These are phyloP conservation scores for Fermentozyma sake DNA, from an alignment of 1,139 yeast genomes.

Conservation along the genomic window DNA sequence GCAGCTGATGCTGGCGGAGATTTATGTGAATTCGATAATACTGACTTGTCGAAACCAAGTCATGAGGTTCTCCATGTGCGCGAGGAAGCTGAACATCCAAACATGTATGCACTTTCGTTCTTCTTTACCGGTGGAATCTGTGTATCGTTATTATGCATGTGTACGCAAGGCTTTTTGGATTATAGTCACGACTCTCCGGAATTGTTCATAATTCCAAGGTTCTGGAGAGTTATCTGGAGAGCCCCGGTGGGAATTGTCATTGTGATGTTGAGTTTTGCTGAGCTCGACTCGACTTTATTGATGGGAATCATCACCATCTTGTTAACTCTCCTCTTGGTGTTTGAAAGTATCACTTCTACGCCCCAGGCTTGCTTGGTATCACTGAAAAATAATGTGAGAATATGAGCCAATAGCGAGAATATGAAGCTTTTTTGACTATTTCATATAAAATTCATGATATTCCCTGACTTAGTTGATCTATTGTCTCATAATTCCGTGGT, in stretches of 20 bases:
- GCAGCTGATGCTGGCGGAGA: constrained; percentile 66
- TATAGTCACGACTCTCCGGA: constrained; percentile 31
- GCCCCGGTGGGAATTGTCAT: constrained; percentile 36
- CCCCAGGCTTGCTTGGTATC: no score
- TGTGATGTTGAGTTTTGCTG: constrained; percentile 43
- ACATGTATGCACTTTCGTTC: constrained; percentile 37
- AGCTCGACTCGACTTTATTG: constrained; percentile 36
- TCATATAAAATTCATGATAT: no score
- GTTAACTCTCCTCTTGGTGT: constrained; percentile 26
- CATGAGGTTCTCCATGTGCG: no score
- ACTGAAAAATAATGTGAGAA: no score
- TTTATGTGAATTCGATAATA: constrained; percentile 22
- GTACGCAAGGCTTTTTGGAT: constrained; percentile 36
- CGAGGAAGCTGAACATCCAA: constrained; percentile 17
- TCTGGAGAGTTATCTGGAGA: constrained; percentile 39
- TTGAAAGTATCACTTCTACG: constrained; percentile 29
- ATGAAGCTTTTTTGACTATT: no score
- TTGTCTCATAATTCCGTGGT: no score
- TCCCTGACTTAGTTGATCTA: no score
- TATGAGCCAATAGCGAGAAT: no score
- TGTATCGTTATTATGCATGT: constrained; percentile 32
- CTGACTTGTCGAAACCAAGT: no score
- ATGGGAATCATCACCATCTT: constrained; percentile 41
- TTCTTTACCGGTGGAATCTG: constrained; percentile 49
- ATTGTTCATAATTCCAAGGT: constrained; percentile 26